Percentiles rank a stretch among this genome's conserved stretches.
phyloP scores from a whole-genome alignment of 768 basidiomycete species.

The Tulasnella sp. region DNA sequence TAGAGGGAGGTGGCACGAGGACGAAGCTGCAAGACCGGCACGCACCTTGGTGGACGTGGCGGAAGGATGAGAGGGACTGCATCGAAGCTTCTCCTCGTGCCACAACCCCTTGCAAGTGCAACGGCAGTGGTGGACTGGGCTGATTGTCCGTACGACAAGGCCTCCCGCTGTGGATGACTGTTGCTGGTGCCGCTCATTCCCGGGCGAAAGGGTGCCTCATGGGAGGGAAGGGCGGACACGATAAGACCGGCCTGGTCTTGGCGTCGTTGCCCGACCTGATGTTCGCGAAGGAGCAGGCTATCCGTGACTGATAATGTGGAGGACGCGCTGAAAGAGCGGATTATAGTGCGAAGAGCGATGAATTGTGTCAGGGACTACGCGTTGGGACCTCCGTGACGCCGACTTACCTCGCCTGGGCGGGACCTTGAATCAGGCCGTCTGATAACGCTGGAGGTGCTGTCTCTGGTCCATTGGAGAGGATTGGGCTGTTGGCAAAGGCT shows the following conservation, averaged over 20 bases:
- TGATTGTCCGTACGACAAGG: not conserved
- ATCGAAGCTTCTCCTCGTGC: not conserved
- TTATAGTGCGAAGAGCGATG: not conserved
- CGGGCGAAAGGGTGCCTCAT: not conserved
- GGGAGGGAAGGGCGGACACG: not conserved
- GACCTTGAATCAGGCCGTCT: not conserved
- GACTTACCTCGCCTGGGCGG: not conserved
- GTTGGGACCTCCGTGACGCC: not conserved
- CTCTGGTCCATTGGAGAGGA: not conserved
- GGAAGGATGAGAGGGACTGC: not conserved
- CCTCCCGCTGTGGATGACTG: not conserved
- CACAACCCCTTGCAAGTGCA: not conserved
- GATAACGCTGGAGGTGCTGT: conserved; percentile 7
- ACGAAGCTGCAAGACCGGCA: not conserved
- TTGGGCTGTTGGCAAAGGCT: not conserved
- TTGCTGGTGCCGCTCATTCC: not conserved
- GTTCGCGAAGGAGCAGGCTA: not conserved
- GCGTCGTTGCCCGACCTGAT: not conserved
- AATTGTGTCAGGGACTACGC: not conserved
- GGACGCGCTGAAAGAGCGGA: not conserved
- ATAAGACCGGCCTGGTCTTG: not conserved
- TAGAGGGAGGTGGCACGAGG: no score
- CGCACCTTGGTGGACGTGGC: not conserved
- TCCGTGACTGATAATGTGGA: not conserved
- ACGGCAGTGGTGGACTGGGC: not conserved